Evolutionary conservation across 306 rosid genomes (phyloP).

Genomic region (Arachis stenosperma): DNA sequence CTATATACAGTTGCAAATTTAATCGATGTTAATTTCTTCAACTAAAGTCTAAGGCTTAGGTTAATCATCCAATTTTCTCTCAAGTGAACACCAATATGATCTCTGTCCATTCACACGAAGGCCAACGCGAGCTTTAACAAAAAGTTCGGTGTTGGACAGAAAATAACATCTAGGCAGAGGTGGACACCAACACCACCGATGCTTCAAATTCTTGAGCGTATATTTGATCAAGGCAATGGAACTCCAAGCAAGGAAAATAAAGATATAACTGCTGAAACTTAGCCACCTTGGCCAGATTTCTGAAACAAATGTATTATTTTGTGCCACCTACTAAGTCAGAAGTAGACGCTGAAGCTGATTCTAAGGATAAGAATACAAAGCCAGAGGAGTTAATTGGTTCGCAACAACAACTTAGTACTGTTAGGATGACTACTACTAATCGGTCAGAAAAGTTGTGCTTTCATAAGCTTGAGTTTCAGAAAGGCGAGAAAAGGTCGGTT

Average conservation of each 20-base stretch:
- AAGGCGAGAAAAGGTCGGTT: no score
- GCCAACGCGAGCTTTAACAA: no score
- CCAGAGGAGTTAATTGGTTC: conserved; percentile 62
- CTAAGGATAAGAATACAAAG: conserved; percentile 84
- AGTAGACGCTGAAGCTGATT: conserved; percentile 82
- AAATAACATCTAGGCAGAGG: conserved; percentile 90
- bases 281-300: conserved; percentile 93
- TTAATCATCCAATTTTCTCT: no score
- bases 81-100: no score
- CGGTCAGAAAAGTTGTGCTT: conserved; percentile 69
- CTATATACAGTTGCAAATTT: no score
- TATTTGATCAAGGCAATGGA: conserved; percentile 87
- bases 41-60: no score
- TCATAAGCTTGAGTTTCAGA: conserved; percentile 65
- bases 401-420: conserved; percentile 50
- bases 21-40: no score
- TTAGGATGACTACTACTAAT: no score
- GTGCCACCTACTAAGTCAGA: conserved; percentile 66
- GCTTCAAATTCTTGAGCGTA: conserved; percentile 88
- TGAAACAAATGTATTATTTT: conserved; percentile 83
- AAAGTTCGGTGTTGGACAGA: conserved; percentile 23
- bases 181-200: conserved; percentile 94
- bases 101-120: no score
- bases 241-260: conserved; percentile 96
- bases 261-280: conserved; percentile 81